Conservation (phyloP, 768 basidiomycete species). For the Pleurotus sapidus region DNA sequence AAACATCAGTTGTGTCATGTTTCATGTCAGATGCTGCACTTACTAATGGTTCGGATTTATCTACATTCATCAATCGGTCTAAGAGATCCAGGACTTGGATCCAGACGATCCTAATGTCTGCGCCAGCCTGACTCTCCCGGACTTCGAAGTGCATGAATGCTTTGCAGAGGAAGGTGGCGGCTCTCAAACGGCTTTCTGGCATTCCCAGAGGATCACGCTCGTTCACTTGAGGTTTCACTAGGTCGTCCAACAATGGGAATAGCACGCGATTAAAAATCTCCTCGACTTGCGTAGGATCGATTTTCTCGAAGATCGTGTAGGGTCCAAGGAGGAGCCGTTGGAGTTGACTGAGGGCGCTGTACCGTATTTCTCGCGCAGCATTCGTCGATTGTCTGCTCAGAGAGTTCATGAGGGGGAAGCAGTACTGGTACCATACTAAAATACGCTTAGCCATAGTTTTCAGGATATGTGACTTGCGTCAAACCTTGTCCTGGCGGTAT, state of each 20-base stretch:
- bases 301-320: conserved; percentile 57
- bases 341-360: conserved; percentile 73
- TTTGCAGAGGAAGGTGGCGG: conserved; percentile 90
- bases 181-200: conserved; percentile 86
- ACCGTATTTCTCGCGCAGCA: conserved; percentile 80
- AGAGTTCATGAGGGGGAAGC: conserved; percentile 69
- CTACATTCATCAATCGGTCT: conserved; percentile 84
- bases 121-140: conserved; percentile 55
- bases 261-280: conserved; percentile 87
- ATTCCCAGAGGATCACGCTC: conserved; percentile 81
- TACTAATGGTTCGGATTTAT: conserved; percentile 85
- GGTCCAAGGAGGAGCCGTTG: conserved; percentile 85
- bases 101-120: conserved; percentile 77
- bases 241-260: conserved; percentile 89
- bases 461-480: conserved; percentile 8
- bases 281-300: conserved; percentile 62
- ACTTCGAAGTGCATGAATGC: conserved; percentile 93
- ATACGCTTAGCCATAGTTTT: neutral
- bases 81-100: conserved; percentile 86
- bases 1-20: neutral
- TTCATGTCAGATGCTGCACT: conserved; percentile 22
- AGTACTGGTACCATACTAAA: conserved; percentile 75
- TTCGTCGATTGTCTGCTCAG: conserved; percentile 83
- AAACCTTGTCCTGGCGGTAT: conserved; percentile 41
- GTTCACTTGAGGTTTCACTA: conserved; percentile 81